Evolutionary conservation across 2,329 filamentous ascomycete species (phyloP).

Genomic region (Fusarium graminum): DNA sequence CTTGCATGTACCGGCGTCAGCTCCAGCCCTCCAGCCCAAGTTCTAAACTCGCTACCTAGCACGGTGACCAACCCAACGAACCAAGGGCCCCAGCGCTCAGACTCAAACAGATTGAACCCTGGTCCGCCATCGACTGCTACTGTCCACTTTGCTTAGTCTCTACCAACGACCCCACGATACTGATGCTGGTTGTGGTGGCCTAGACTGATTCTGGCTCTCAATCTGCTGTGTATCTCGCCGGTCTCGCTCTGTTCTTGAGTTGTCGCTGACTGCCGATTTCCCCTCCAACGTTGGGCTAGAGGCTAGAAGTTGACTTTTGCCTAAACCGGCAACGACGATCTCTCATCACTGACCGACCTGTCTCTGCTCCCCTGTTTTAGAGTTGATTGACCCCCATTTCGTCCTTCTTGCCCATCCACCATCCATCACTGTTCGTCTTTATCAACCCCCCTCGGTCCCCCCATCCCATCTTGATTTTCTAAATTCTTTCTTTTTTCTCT

Average conservation of each 20-base stretch:
- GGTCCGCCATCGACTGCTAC: conserved; percentile 19
- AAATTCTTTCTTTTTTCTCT: conserved; percentile 25
- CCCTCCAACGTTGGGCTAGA: conserved; percentile 33
- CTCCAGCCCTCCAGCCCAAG: conserved; percentile 1
- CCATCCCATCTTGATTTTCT: conserved; percentile 20
- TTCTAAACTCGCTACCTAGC: conserved; percentile 6
- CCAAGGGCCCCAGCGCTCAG: conserved; percentile 7
- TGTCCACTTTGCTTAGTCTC: conserved; percentile 1
- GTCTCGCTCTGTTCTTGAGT: conserved; percentile 39
- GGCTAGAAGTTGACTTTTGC: conserved; percentile 33
- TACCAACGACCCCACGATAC: conserved; percentile 9
- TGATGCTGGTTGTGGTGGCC: conserved; percentile 10
- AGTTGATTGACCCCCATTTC: conserved; percentile 48
- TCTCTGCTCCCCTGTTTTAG: conserved; percentile 46
- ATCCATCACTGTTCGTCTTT: conserved; percentile 40
- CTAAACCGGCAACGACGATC: conserved; percentile 49
- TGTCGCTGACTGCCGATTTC: conserved; percentile 36
- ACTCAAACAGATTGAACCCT: conserved; percentile 17
- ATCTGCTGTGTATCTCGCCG: conserved; percentile 27
- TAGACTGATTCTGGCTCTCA: conserved; percentile 14
- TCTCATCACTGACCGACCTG: conserved; percentile 42
- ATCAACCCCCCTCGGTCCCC: conserved; percentile 44
- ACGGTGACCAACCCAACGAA: conserved; percentile 2
- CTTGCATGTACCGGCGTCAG: conserved; percentile 36
- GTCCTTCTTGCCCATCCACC: conserved; percentile 24